Evolutionary conservation across 257 asterid genomes (phyloP), one percentile per base, ranked within the genome.

Genomic region (Forsythia viridissima): DNA sequence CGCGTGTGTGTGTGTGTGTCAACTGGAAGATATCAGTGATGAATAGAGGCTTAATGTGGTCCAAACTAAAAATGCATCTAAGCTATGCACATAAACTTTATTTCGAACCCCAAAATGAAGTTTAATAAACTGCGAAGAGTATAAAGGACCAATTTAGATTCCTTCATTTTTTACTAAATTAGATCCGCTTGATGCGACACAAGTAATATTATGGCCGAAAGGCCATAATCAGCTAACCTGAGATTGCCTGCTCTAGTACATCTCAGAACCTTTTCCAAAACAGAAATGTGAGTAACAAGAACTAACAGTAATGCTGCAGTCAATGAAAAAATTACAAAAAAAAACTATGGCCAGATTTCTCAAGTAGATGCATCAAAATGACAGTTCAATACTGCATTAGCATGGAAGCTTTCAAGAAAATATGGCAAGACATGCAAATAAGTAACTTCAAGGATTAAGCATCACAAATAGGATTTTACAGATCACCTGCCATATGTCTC

Each of bases 401-500:
- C 38, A 9, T 8, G 38, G 6, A 63, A 24, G 38, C 24, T 24
- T 63, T 10, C 39, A 11, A 30, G 37, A 63, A 63, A 63, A 21
- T 30, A 51, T 66, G 20, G 44, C 46, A 77, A 55, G 72, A 42
- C 69, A 52, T 36, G 37, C 21, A 65, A 43, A 80, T 70, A 10
- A 74, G 69, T 48, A 76, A 37, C 76, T 61, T 81, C 79, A 71
- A 76, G 48, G 39, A 74, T 77, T 20, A 78, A 82, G 66, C 70
- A 74, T 71, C 15, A 21, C 44, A 44, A 41, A 82, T 71, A 24
- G 70, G 75, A 66, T 52, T 72, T 70, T 69, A 70, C 59, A 74
- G 70, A 75, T 89, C 85, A 94, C 98, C 98, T 92, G 85, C 98
- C 99, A 83, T 93, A 93, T 86, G 88, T 84, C 92, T 95, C 99